Percentiles rank a stretch among this genome's conserved stretches.
Evolutionary conservation across 768 basidiomycete genomes (phyloP).

Genomic region (Macrolepiota albuminosa): DNA sequence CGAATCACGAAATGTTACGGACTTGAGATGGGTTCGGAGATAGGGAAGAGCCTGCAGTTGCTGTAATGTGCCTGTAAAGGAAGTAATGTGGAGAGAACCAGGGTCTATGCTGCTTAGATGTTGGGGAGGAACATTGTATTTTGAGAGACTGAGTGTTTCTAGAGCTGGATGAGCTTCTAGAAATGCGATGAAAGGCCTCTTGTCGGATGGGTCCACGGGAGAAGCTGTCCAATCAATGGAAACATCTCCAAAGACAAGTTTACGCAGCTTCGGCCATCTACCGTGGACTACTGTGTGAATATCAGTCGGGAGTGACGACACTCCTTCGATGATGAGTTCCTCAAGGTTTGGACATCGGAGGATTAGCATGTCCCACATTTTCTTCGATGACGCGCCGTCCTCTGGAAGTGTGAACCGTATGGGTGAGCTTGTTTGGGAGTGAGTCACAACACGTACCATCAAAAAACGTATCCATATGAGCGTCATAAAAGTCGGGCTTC

Average conservation of each 20-base stretch:
- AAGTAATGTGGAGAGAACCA: conserved; percentile 45
- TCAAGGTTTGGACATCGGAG: conserved; percentile 60
- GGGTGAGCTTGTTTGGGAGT: not conserved
- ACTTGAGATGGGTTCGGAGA: conserved; percentile 44
- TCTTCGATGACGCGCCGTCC: conserved; percentile 43
- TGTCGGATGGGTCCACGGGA: conserved; percentile 32
- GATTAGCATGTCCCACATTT: conserved; percentile 71
- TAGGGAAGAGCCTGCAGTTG: conserved; percentile 62
- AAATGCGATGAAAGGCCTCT: conserved; percentile 61
- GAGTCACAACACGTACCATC: conserved; percentile 39
- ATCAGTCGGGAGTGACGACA: conserved; percentile 49
- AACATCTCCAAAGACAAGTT: conserved; percentile 61
- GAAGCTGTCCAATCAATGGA: conserved; percentile 51
- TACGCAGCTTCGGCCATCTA: conserved; percentile 62
- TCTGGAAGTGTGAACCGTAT: conserved; percentile 27
- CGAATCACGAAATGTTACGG: conserved; percentile 60
- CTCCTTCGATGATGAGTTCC: conserved; percentile 54
- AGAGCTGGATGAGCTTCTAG: conserved; percentile 61
- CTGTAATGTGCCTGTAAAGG: conserved; percentile 63
- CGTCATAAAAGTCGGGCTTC: conserved; percentile 60
- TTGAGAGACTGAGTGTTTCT: conserved; percentile 45
- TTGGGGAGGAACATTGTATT: conserved; percentile 46
- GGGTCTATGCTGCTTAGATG: conserved; percentile 47
- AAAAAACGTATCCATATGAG: conserved; percentile 47
- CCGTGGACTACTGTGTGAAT: conserved; percentile 52